Evolutionary conservation across 2,329 filamentous ascomycete species (phyloP), one percentile per base, ranked within the genome.

Genomic region (Mollisiaceae sp.): DNA sequence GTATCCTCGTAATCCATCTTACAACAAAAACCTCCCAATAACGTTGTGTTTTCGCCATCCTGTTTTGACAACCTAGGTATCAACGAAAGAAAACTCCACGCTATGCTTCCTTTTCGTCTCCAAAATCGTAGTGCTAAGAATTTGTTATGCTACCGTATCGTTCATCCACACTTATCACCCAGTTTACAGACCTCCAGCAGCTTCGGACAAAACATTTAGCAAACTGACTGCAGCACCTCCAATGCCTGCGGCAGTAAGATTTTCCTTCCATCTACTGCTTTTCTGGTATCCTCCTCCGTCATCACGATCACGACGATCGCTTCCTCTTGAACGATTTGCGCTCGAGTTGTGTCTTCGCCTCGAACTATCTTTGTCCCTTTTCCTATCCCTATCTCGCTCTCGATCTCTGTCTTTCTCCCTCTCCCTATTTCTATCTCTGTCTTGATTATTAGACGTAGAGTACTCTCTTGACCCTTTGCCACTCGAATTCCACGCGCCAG

Each of bases 141-240:
- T 15, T 15, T 15, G 2, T 11, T n/a, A 9, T 22, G 2, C 3
- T n/a, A 50, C 8, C 45, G 2, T 50, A 22, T 50, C n/a, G n/a
- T 22, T 41, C n/a, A n/a, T 39, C 36, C 14, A 39, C 14, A 14
- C 8, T 41, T 14, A 5, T 3, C n/a, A n/a, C 11, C 43, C 15
- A n/a, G 45, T 14, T 67, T 59, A 72, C 5, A 75, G 55, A 1
- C 67, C 75, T 56, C 72, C 72, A 8, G 85, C 85, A 32, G 86
- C 86, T 73, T 89, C 85, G 4, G 83, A 82, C 38, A 89, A 75
- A 1, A 88, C 85, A 62, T 82, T 83, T 55, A 89, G 71, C 66
- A 89, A 75, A 61, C 85, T 87, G 2, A 83, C 85, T 0, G 87
- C 86, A 0, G 86, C 86, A 11, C 86, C 85, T 4, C 86, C 86